phyloP scores from a whole-genome alignment of 225 moss, liverwort and hornwort species.

The Pseudoscleropodium purum region DNA sequence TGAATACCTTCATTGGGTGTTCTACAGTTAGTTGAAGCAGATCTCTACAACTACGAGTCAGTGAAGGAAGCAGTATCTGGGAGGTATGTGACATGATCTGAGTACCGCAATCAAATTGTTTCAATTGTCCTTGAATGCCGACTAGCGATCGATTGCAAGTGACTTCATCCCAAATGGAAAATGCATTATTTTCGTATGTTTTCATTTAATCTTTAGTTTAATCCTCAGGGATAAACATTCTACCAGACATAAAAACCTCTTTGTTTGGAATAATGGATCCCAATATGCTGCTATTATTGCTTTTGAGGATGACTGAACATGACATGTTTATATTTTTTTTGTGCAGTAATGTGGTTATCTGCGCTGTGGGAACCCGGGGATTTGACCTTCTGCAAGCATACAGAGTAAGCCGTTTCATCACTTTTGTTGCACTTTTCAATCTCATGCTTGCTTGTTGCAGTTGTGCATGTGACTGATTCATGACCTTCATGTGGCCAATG shows the following conservation, averaged over 20 bases:
- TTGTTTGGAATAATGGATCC: not conserved
- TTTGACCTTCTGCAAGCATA: slow-evolving; percentile 74
- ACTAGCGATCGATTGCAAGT: not conserved
- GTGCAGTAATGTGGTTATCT: slow-evolving; percentile 79
- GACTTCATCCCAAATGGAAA: no score
- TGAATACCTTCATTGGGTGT: not conserved
- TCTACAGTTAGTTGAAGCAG: slow-evolving; percentile 60
- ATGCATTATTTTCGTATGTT: not conserved
- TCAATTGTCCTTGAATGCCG: not conserved
- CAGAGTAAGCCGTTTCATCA: slow-evolving; percentile 20
- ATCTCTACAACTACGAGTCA: slow-evolving; percentile 79
- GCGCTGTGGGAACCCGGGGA: slow-evolving; percentile 63
- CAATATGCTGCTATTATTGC: not conserved
- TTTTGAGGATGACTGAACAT: not conserved
- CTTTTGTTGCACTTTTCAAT: not conserved
- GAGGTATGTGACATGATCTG: slow-evolving; percentile 19
- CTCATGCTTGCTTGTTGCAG: not conserved
- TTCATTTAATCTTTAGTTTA: not conserved
- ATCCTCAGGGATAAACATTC: not conserved
- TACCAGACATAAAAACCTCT: not conserved
- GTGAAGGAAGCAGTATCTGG: slow-evolving; percentile 65
- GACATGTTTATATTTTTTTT: not conserved
- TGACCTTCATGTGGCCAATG: not conserved
- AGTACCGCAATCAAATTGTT: not conserved
- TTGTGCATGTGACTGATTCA: not conserved